Evolutionary conservation across 768 basidiomycete genomes (phyloP).

Genomic region (Serpula lacrymans): DNA sequence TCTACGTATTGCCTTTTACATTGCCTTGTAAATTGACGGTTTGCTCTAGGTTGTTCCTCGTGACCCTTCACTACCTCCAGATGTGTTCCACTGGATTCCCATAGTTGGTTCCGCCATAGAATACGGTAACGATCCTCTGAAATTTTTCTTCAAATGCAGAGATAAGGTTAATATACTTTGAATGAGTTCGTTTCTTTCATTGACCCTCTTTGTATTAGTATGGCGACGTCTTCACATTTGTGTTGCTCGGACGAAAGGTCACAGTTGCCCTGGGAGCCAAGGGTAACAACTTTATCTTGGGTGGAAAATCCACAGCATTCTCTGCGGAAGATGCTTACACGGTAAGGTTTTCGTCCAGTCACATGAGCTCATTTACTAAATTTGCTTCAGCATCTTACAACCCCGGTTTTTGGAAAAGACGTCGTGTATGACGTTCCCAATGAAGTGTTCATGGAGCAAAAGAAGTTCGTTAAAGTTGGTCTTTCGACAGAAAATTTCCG

Average conservation of each 20-base stretch:
- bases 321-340: slow-evolving; percentile 97
- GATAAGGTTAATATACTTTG: slow-evolving; percentile 54
- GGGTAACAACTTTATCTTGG: slow-evolving; percentile 92
- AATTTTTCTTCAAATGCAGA: slow-evolving; percentile 76
- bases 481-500: slow-evolving; percentile 90
- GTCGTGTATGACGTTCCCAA: slow-evolving; percentile 98
- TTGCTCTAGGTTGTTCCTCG: slow-evolving; percentile 57
- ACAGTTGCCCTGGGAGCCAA: slow-evolving; percentile 89
- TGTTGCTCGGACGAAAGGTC: slow-evolving; percentile 83
- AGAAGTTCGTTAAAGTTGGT: slow-evolving; percentile 96
- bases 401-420: slow-evolving; percentile 94
- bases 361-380: neutral
- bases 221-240: slow-evolving; percentile 96
- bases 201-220: slow-evolving; percentile 49
- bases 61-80: slow-evolving; percentile 73
- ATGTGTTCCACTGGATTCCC: slow-evolving; percentile 92
- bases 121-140: slow-evolving; percentile 92
- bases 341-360: slow-evolving; percentile 37
- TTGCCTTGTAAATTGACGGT: slow-evolving; percentile 2
- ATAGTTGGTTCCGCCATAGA: slow-evolving; percentile 82
- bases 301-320: slow-evolving; percentile 88
- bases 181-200: neutral
- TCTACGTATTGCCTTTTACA: slow-evolving; percentile 3
- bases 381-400: slow-evolving; percentile 71
- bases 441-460: slow-evolving; percentile 97